Conservation (phyloP, 2,329 filamentous ascomycete genomes). For the Tolypocladium nubicola region DNA sequence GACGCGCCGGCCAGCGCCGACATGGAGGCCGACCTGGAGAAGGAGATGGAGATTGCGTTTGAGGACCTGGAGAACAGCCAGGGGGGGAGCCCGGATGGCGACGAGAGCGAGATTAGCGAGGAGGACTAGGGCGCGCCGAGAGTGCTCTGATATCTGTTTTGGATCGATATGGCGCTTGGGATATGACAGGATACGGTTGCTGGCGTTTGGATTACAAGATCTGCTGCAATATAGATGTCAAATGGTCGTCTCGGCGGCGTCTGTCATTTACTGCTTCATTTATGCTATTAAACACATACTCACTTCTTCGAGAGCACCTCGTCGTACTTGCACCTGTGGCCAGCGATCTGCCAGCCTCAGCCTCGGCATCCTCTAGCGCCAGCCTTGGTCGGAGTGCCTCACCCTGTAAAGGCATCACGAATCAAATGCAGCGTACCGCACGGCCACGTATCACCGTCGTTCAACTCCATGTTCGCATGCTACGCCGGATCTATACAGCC, state of each 20-base stretch:
- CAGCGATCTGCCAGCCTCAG: too few relatives aligned
- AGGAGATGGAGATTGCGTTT: conserved; percentile 39
- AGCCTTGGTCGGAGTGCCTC: too few relatives aligned
- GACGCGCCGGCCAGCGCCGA: conserved; percentile 19
- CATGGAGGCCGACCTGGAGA: conserved; percentile 32
- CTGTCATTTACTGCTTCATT: neutral
- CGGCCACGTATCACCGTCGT: neutral
- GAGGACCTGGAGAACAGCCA: conserved; percentile 44
- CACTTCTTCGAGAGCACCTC: too few relatives aligned
- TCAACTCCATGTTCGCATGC: neutral
- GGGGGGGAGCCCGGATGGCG: conserved; percentile 38
- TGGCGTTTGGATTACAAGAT: neutral
- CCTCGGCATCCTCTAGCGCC: too few relatives aligned
- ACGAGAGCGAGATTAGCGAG: conserved; percentile 57
- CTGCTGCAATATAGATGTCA: neutral
- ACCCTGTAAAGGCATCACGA: too few relatives aligned
- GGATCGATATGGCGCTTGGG: neutral
- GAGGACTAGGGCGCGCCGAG: conserved; percentile 37
- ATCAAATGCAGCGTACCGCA: too few relatives aligned
- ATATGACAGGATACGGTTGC: neutral
- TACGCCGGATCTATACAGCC: conserved; percentile 38
- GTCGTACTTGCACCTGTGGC: too few relatives aligned
- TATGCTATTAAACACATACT: too few relatives aligned
- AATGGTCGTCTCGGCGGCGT: neutral
- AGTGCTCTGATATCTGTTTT: too few relatives aligned